Evolutionary conservation across 176 grass and related monocot species (phyloP).

Genomic region (Carex kokanica): DNA sequence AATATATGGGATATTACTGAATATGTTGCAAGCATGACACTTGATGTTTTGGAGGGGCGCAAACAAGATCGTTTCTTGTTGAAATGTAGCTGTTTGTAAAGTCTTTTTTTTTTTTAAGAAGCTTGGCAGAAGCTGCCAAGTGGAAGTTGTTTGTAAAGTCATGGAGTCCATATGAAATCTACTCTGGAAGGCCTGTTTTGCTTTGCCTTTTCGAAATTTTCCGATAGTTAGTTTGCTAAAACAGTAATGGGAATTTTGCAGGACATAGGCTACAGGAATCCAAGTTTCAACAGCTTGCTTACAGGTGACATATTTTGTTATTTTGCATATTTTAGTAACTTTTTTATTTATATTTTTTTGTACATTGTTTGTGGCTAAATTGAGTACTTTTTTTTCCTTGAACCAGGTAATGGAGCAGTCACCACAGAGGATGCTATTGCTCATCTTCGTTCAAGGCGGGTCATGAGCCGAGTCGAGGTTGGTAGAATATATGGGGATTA

Average conservation of each 20-base stretch:
- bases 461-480: constrained; percentile 94
- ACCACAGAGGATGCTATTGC: constrained; percentile 96
- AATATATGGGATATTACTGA: not conserved
- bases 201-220: not conserved
- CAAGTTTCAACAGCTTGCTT: constrained; percentile 47
- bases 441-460: constrained; percentile 75
- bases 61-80: not conserved
- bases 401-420: constrained; percentile 37
- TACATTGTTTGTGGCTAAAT: constrained; percentile 6
- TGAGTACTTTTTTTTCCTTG: constrained; percentile 22
- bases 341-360: constrained; percentile 4
- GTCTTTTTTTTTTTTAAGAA: not conserved
- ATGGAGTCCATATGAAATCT: not conserved
- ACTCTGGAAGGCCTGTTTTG: not conserved
- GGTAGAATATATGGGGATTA: constrained; percentile 20
- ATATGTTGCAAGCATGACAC: not conserved
- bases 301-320: constrained; percentile 44
- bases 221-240: constrained; percentile 1
- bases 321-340: constrained; percentile 21
- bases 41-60: not conserved
- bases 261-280: constrained; percentile 49
- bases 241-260: constrained; percentile 61
- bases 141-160: not conserved
- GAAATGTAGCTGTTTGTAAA: not conserved
- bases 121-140: no score